Evolutionary conservation across 176 grass and related monocot species (phyloP), one percentile per base, ranked within the genome.

Genomic region (Elaeis guineensis): DNA sequence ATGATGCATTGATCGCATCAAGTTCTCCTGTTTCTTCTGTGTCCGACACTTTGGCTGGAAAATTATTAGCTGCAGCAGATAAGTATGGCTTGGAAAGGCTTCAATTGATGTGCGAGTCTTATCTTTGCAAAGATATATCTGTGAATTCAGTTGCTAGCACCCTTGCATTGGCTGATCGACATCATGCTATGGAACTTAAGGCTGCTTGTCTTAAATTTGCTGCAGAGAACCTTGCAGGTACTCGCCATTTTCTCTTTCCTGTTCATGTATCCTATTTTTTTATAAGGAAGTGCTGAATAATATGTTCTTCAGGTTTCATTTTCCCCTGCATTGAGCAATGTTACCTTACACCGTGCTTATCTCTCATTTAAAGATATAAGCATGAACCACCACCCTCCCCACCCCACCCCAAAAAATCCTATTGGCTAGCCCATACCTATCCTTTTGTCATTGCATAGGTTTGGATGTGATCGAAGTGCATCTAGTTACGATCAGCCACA

Each of bases 181-280:
- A 84, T 59, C 86, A 87, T 81, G 91, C 91, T 39, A 79, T 44
- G 55, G 91, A 96, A 49, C 91, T 96, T 70, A 87, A 96, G 55
- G 85, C 86, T 49, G 86, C 86, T 72, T 96, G 86, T 74, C 80
- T 96, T 44, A 90, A 83, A 79, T 96, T 96, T 65, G 77, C 83
- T 59, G 91, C 91, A 61, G 91, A 90, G 73, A 90, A 90, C 61
- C 90, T 96, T 83, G 74, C 78, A 90, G 91, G 91, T 96, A 85
- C 64, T 19, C 59, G 0, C 9, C 9, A 61, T 14, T 60, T 49
- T 71, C 51, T 2, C 29, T 58, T 50, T 54, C 8, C 21, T 78
- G 71, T 3, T 12, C 32, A 44, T 68, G 2, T 56, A 32, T 19
- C 28, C 9, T 35, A 14, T 44, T 44, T 44, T 12, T 44, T 44